Percentiles rank a stretch among this genome's conserved stretches.
Evolutionary conservation across 2,329 filamentous ascomycete species (phyloP).

Genomic region (Chaetomium olivaceum): DNA sequence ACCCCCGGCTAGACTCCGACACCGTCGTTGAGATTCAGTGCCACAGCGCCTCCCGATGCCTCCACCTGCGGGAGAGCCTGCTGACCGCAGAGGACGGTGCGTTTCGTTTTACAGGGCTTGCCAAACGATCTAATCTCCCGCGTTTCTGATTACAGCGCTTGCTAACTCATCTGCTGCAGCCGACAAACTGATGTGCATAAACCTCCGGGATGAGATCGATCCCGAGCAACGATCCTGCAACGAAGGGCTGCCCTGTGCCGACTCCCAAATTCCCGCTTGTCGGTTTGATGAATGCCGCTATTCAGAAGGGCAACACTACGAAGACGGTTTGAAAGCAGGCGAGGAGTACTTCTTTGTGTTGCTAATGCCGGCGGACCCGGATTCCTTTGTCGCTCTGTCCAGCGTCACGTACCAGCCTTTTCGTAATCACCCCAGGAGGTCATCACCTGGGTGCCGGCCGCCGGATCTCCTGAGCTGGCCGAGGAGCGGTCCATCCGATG

Average conservation of each 20-base stretch:
- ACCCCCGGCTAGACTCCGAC: not conserved
- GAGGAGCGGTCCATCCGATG: not conserved
- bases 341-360: slow-evolving; percentile 10
- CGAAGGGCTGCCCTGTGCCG: too few relatives aligned
- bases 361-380: slow-evolving; percentile 1
- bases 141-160: not conserved
- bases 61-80: slow-evolving; percentile 13
- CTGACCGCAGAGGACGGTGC: slow-evolving; percentile 12
- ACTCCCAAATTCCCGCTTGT: too few relatives aligned
- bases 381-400: slow-evolving; percentile 1
- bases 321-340: not conserved
- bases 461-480: not conserved
- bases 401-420: not conserved
- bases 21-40: slow-evolving; percentile 17
- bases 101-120: not conserved
- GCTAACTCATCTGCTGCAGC: slow-evolving; percentile 1
- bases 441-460: too few relatives aligned
- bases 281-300: not conserved
- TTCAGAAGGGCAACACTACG: not conserved
- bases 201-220: not conserved
- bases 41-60: slow-evolving; percentile 12
- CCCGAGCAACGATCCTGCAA: too few relatives aligned
- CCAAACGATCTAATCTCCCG: not conserved
- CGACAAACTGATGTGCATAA: not conserved
- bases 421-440: too few relatives aligned